These are phyloP conservation scores for Rhodotorula sp. DNA, from an alignment of 1,284 basidiomycete genomes.

Conservation along the genomic window DNA sequence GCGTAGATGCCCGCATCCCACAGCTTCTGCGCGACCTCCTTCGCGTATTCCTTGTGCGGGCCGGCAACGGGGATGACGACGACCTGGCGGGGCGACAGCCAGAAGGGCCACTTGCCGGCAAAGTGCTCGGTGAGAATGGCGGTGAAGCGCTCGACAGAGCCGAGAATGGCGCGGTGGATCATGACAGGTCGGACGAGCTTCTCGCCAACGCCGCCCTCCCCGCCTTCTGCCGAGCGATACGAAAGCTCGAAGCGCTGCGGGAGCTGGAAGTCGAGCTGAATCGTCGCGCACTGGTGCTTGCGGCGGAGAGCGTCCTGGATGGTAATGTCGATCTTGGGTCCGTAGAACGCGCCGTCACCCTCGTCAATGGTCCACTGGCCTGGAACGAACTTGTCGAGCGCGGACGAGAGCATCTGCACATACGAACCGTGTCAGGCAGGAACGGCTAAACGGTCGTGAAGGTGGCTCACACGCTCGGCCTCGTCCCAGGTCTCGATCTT, in stretches of 20 bases:
- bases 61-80: slow-evolving; percentile 90
- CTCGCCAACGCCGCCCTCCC: slow-evolving; percentile 50
- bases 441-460: background rate
- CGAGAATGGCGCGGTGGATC: slow-evolving; percentile 96
- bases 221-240: slow-evolving; percentile 67
- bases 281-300: slow-evolving; percentile 97
- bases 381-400: slow-evolving; percentile 82
- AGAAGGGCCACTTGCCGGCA: slow-evolving; percentile 99
- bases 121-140: slow-evolving; percentile 98
- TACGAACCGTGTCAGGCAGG: background rate
- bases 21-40: slow-evolving; percentile 70
- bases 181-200: slow-evolving; percentile 83
- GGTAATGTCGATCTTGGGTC: slow-evolving; percentile 82
- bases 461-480: slow-evolving; percentile 66
- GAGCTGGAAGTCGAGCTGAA: slow-evolving; percentile 98
- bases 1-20: slow-evolving; percentile 73
- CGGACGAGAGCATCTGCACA: slow-evolving; percentile 72
- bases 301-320: slow-evolving; percentile 88
- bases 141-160: slow-evolving; percentile 92
- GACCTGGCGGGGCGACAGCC: slow-evolving; percentile 93
- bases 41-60: slow-evolving; percentile 86
- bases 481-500: slow-evolving; percentile 83
- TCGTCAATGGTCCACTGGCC: slow-evolving; percentile 93
- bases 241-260: slow-evolving; percentile 96
- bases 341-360: slow-evolving; percentile 80